Evolutionary conservation across 2,329 filamentous ascomycete species (phyloP), one percentile per base, ranked within the genome.

Genomic region (Talaromyces sp.): DNA sequence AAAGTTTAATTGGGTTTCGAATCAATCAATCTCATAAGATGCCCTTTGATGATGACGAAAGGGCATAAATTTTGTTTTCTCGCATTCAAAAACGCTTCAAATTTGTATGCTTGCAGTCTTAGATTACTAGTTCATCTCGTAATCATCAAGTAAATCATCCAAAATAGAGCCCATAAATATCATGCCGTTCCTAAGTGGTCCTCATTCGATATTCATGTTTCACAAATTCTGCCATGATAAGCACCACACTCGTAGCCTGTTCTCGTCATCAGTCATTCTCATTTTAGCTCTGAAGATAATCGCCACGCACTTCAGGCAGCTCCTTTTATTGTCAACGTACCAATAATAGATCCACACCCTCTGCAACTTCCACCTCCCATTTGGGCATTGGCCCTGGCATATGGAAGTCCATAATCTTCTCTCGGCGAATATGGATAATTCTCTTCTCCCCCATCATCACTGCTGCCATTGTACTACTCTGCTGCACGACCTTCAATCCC

Each of bases 331-430:
- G 10, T 20, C 3, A 22, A 61, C 61, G 56, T 40, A 64, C 61
- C 50, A 64, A 29, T 19, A 64, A 49, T 33, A 64, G 51, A 57
- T 64, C 62, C 33, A 64, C 62, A 1, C 62, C 60, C 40, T 63
- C 60, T 0, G 56, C 55, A 54, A 64, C 44, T 40, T 61, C 56
- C 19, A 60, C 60, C 43, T 63, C 58, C 62, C 62, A 64, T 45
- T 47, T 53, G 22, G 51, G 37, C 55, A 56, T 54, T 35, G 52
- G 33, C 10, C 40, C 57, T 6, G 44, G 47, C 22, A 47, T 37
- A 29, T 45, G 47, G 47, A 46, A 56, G 30, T 61, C 53, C 39
- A 60, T 52, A 10, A 47, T 37, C 49, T 57, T 56, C 19, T 52
- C 52, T 16, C 55, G 39, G 17, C 52, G 52, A 35, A 64, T 53